Evolutionary conservation across 2,329 filamentous ascomycete genomes (phyloP), one percentile per base, ranked within the genome.

Genomic region (Scolecobasidium constrictum): DNA sequence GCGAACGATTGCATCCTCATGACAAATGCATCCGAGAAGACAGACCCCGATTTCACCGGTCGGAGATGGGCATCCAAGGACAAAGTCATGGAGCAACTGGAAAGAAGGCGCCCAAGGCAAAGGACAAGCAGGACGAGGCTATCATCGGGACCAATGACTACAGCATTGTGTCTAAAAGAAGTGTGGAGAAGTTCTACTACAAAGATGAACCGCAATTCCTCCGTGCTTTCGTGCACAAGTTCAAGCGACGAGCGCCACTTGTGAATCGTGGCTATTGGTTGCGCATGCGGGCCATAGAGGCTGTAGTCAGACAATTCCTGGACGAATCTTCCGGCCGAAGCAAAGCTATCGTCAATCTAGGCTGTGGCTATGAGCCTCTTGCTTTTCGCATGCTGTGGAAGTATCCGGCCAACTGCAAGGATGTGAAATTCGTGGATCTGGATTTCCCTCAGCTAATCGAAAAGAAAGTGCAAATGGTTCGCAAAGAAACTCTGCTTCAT

Each of bases 251-350:
- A 38, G 80, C 86, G n/a, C 87, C 90, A 1, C 69, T 94, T 40
- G 92, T 94, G 55, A 94, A 94, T 59, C 75, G 88, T 36, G 86
- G 86, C 38, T 94, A 94, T 56, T 86, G 86, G 76, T 66, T 95
- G 28, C 78, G 87, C 21, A 82, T 94, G 68, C 81, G 83, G 56
- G 81, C 84, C 13, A 79, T 95, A 46, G 43, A 45, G 34, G 16
- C 16, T 17, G 38, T 18, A 5, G 26, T 45, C 7, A 7, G 22
- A 12, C 12, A 42, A 34, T 45, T 45, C 34, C 17, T 42, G 43
- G 55, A 69, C 5, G 44, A 36, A 19, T 13, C 12, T 12, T 62
- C 66, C 15, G 67, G 67, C 22, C 79, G 73, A 48, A 63, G 62
- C 31, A 93, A 86, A 58, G 70, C 88, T 4, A 70, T 94, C 9